Base-by-base conservation (phyloP, 495 filamentous ascomycete genomes). In the Saxispiralis lemnorum region DNA sequence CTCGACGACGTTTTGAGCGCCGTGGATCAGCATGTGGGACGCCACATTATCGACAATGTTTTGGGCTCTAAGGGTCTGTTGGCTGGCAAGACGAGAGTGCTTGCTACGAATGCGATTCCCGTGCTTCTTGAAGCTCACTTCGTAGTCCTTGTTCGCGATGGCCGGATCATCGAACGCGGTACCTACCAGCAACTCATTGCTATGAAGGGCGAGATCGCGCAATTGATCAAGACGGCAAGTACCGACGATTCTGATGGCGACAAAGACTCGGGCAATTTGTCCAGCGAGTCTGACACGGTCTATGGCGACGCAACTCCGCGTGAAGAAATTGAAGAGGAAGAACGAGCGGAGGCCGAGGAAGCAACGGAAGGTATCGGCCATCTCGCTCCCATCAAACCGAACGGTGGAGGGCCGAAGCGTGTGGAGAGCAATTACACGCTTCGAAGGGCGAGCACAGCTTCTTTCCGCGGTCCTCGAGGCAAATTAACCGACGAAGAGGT, bases 1-100 rank as follows among this genome's bases (percentile, higher is more conserved):
- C 66, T 99, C 6, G 92, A 99, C 54, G 92, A 99, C 58, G 78
- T 82, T 45, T 67, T 99, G 15, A 95, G 88, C 18, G 89, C 92
- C 1, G 92, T 99, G 14, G 92, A 99, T 61, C 89, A 93, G 49
- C 92, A 99, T 57, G 92, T 99, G 43, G 92, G 92, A 28, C 71
- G 84, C 43, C 92, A 96, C 60, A 66, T 99, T 35, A 95, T 95
- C 51, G 78, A 95, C 56, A 79, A 83, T 49, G 92, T 99, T 7
- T 72, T 99, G 33, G 89, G 92, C 9, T 65, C 75, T 6, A 79
- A 76, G 39, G 92, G 92, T 44, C 69, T 99, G 14, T 70, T 99
- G 24, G 70, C 62, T 35, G 71, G 78, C 32, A 99, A 96, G 60
- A 94, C 89, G 10, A 77, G 87, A 53, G 81, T 99, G 38, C 68